Base-by-base conservation (phyloP, 2,329 filamentous ascomycete species). In the Hypoxylon sp. region DNA sequence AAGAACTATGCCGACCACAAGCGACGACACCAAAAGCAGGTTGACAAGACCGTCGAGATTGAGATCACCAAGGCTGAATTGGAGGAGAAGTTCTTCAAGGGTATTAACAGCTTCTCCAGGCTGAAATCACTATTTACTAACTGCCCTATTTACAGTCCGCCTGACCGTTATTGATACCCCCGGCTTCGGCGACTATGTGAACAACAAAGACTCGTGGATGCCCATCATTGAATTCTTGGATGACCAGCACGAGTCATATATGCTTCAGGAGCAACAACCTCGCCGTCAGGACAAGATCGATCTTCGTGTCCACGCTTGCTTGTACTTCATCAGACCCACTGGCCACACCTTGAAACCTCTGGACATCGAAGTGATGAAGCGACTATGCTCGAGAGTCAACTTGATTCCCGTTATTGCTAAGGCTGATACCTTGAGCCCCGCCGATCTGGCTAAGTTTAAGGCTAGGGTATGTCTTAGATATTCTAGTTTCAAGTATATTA, bases 1-100 rank as follows among this genome's bases (percentile, higher is more conserved):
- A 99, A 99, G 89, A 99, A 98, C 89, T 99, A 99, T 83, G 96
- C 96, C 88, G 96, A 99, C 84, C 95, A 99, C 89, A 97, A 97
- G 89, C 93, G 94, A 84, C 93, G 96, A 80, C 96, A 99, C 84
- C 93, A 96, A 85, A 99, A 99, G 90, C 96, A 99, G 87, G 90
- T 98, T 75, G 96, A 99, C 87, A 98, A 98, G 89, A 99, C 96
- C 10, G 96, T 99, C 73, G 97, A 99, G 87, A 99, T 99, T 76
- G 96, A 99, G 84, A 99, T 99, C 81, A 99, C 96, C 82, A 99
- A 99, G 89, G 96, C 96, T 67, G 96, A 99, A 87, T 87, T 99
- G 72, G 96, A 99, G 86, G 96, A 99, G 91, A 99, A 99, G 87
- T 99, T 99, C 88, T 99, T 99, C 92, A 99, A 99, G 89, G 95